Percentiles rank a stretch among this genome's conserved stretches.
Evolutionary conservation across 305 asterid genomes (phyloP).

Genomic region (Fraxinus baroniana): DNA sequence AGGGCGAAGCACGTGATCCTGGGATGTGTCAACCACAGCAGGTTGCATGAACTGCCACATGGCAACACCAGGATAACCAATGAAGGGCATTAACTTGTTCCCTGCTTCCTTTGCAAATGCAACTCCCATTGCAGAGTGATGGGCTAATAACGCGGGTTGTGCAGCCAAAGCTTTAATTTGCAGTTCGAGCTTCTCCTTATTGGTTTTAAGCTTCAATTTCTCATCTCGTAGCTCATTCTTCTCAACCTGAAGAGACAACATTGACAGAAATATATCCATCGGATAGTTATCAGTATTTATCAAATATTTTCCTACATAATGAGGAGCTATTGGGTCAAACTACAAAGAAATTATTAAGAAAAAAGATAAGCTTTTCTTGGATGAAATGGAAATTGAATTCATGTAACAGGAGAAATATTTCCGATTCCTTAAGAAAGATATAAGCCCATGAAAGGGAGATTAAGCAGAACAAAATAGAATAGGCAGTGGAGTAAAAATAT

Average conservation of each 20-base stretch:
- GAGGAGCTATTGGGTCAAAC: background rate
- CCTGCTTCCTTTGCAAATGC: constrained; percentile 31
- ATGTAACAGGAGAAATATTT: background rate
- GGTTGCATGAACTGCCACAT: constrained; percentile 51
- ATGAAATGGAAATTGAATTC: background rate
- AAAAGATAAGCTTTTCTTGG: background rate
- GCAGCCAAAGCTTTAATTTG: constrained; percentile 27
- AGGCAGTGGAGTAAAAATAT: background rate
- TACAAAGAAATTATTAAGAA: background rate
- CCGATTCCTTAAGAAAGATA: background rate
- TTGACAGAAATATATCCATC: background rate
- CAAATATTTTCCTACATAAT: background rate
- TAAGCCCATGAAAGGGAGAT: background rate
- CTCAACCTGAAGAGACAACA: constrained; percentile 25
- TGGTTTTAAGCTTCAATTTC: constrained; percentile 34
- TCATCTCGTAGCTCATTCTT: constrained; percentile 42
- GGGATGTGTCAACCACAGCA: constrained; percentile 37
- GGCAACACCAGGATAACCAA: constrained; percentile 38
- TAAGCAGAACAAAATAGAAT: background rate
- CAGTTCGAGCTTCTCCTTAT: constrained; percentile 36
- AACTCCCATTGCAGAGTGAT: constrained; percentile 29
- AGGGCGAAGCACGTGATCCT: constrained; percentile 42
- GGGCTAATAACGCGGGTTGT: constrained; percentile 24
- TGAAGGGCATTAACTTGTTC: constrained; percentile 34
- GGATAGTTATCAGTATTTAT: background rate